Evolutionary conservation across 208 protist species (phyloP), one percentile per base, ranked within the genome.

Genomic region (Crithidia thermophila): DNA sequence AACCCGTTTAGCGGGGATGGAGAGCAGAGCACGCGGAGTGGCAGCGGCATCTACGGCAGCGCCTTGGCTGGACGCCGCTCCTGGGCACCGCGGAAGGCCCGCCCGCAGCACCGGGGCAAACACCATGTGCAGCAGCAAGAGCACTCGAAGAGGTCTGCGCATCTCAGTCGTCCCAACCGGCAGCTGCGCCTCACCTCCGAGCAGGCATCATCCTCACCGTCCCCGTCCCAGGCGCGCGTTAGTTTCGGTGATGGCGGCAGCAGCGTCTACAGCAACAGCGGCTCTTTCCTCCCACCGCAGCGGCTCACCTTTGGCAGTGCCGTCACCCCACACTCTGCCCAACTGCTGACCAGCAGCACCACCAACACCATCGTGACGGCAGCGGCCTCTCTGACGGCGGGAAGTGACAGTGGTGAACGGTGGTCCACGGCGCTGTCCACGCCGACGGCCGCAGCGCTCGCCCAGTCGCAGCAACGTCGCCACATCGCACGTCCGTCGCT

Each of bases 261-360:
- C 40, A 21, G 37, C 39, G 30, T 18, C 37, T 9, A 28, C 33
- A 51, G 57, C 42, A 30, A 13, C 45, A 53, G 31, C 11, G 34
- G 46, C 31, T 27, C 30, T 27, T 37, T 55, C 16, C 3, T 55
- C 20, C 49, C 52, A n/a, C 68, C 68, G 51, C 68, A 62, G 51
- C 68, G 68, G 3, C 52, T 74, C 6, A 74, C 59, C n/a, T 67
- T 74, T 34, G 68, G 59, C 18, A 74, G 59, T 30, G 59, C 68
- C n/a, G 39, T 67, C 27, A 21, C 59, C 31, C 62, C 59, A n/a
- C n/a, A n/a, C n/a, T n/a, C n/a, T n/a, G n/a, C n/a, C n/a, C n/a
- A n/a, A n/a, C n/a, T n/a, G n/a, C n/a, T n/a, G n/a, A n/a, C n/a
- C n/a, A n/a, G n/a, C 28, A 16, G 52, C 25, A 10, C 50, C 14